Conservation (phyloP, 2,329 filamentous ascomycete species). For the Monilinia aucupariae region DNA sequence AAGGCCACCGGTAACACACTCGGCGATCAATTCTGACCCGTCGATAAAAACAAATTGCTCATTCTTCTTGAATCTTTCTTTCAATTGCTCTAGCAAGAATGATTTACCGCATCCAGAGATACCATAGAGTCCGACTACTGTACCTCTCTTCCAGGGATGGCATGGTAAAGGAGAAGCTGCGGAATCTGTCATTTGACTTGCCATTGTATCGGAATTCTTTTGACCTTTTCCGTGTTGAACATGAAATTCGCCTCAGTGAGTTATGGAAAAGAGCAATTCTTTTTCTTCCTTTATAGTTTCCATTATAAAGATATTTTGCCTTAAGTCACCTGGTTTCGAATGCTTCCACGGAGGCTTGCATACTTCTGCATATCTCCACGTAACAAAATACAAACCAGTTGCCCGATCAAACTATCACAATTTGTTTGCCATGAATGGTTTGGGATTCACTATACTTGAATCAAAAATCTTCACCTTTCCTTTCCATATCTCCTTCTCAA, state of each 20-base stretch:
- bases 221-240: not conserved
- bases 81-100: slow-evolving; percentile 40
- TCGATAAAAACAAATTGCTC: slow-evolving; percentile 45
- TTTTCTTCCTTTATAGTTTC: not conserved
- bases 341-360: not conserved
- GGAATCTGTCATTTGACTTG: not conserved
- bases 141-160: slow-evolving; percentile 31
- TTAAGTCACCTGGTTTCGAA: not conserved
- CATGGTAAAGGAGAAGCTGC: not conserved
- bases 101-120: slow-evolving; percentile 51
- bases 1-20: not conserved
- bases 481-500: not conserved
- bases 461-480: not conserved
- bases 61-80: slow-evolving; percentile 34
- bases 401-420: not conserved
- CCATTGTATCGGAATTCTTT: not conserved
- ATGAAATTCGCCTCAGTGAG: not conserved
- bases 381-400: not conserved
- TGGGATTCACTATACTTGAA: not conserved
- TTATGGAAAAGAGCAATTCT: too few species aligned
- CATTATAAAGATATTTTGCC: not conserved
- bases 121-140: slow-evolving; percentile 50
- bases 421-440: not conserved
- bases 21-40: slow-evolving; percentile 45
- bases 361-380: not conserved